These are phyloP conservation scores for Dendrothele bispora DNA, from an alignment of 768 basidiomycete genomes.

Conservation along the genomic window DNA sequence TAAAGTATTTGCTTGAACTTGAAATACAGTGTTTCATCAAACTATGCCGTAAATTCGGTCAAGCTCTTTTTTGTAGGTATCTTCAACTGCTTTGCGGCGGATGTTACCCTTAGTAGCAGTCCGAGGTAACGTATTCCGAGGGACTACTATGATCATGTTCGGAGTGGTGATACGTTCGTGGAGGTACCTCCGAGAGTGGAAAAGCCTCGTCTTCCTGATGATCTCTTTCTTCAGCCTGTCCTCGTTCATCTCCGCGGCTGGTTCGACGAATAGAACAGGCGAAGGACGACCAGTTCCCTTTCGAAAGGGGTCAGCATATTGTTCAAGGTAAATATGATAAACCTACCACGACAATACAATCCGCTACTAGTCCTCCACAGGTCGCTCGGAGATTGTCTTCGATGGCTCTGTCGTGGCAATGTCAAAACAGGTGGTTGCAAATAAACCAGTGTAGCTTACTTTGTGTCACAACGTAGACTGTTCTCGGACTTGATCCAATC, in stretches of 20 bases:
- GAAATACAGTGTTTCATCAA: no score
- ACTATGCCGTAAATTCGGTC: constrained; percentile 38
- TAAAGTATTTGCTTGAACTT: no score
- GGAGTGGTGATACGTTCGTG: constrained; percentile 52
- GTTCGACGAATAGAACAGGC: constrained; percentile 55
- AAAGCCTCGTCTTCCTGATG: constrained; percentile 48
- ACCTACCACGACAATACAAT: constrained; percentile 58
- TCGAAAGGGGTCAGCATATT: no score
- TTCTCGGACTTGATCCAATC: constrained; percentile 77
- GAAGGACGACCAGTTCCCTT: constrained; percentile 56
- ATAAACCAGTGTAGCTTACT: constrained; percentile 34
- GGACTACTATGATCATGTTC: constrained; percentile 46
- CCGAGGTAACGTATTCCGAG: constrained; percentile 46
- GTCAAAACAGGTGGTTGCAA: constrained; percentile 11
- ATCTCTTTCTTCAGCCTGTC: constrained; percentile 48
- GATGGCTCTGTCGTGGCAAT: constrained; percentile 39
- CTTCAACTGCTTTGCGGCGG: constrained; percentile 52
- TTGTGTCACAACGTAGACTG: constrained; percentile 67
- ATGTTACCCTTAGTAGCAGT: constrained; percentile 62
- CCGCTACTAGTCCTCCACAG: constrained; percentile 46
- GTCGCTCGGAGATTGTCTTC: constrained; percentile 54
- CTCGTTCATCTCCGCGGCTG: constrained; percentile 35
- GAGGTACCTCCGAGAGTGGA: constrained; percentile 53
- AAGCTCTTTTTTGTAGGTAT: constrained; percentile 36
- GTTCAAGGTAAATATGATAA: no score